A percentile compares a stretch with the other conserved stretches of the same genome.
phyloP scores from a whole-genome alignment of 1,284 basidiomycete genomes.

The Sutorius eximius region DNA sequence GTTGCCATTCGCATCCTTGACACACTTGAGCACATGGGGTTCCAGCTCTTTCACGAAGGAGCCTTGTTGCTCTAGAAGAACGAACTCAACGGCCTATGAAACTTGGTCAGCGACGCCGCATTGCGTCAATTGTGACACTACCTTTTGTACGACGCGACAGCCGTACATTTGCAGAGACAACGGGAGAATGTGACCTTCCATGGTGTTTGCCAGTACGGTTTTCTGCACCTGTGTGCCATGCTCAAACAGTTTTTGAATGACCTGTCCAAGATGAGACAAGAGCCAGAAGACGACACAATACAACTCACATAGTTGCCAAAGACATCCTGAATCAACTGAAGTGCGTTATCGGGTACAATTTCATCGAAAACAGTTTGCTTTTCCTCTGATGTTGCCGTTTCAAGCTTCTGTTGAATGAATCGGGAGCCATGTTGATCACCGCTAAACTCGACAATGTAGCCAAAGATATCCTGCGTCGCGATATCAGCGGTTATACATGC shows the following conservation, averaged over 20 bases:
- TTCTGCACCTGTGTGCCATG: constrained; percentile 81
- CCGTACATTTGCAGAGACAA: constrained; percentile 95
- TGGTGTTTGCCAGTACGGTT: constrained; percentile 66
- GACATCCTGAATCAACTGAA: constrained; percentile 88
- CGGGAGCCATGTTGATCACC: constrained; percentile 93
- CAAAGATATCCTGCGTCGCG: constrained; percentile 72
- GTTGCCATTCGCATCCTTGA: constrained; percentile 93
- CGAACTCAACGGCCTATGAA: constrained; percentile 78
- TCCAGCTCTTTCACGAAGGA: constrained; percentile 80
- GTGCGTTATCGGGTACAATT: constrained; percentile 75
- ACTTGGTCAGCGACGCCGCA: constrained; percentile 5
- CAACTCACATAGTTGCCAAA: constrained; percentile 91
- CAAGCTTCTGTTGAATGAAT: constrained; percentile 86
- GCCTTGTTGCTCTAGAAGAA: constrained; percentile 76
- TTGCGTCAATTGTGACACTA: constrained; percentile 27
- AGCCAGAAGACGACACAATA: background rate
- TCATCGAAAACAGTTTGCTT: constrained; percentile 88
- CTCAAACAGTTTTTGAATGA: constrained; percentile 95
- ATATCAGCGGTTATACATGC: constrained; percentile 6
- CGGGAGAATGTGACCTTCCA: constrained; percentile 79
- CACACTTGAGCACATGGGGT: constrained; percentile 80
- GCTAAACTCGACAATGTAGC: constrained; percentile 90
- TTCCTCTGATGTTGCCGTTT: constrained; percentile 74
- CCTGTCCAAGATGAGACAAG: constrained; percentile 45
- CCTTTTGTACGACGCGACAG: constrained; percentile 90